Base-by-base conservation (phyloP, 2,329 filamentous ascomycete genomes). In the Fusarium lyarnte region DNA sequence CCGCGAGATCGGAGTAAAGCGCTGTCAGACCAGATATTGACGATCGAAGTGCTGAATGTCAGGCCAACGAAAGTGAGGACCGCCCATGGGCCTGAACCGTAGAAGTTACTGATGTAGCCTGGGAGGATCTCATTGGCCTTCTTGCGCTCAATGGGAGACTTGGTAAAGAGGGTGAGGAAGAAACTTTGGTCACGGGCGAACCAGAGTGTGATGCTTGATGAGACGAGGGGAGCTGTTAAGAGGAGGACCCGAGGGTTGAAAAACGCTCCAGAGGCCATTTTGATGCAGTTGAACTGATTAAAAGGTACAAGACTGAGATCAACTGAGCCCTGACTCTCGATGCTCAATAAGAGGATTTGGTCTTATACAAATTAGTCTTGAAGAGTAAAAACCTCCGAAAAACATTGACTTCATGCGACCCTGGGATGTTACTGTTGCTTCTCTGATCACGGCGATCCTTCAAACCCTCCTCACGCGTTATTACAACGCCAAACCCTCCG, bases 191-290 rank as follows among this genome's bases (percentile, higher is more conserved):
- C 84, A 43, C 79, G 78, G 19, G 85, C 83, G 78, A 81, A 86
- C 72, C 83, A 80, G 55, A 87, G 79, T 1, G 84, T 82, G 72
- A 82, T 81, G 5, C 85, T 85, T 6, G 85, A 84, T n/a, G 84
- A 84, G 70, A 87, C 70, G 29, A 87, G 77, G 1, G 86, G 86
- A 4, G 84, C 79, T 23, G 84, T 73, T 49, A 85, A 82, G 38
- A 87, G 79, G 43, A 77, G 64, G 11, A 80, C 79, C 47, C 81
- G 74, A 16, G 81, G 80, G 70, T 84, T 80, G 73, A 81, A 79
- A 75, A 84, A 81, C 43, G 72, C 66, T 21, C 77, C 76, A 2
- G 82, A 82, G 36, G 83, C 81, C 83, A 84, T 84, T 17, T 41
- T 23, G 17, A 29, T 47, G 10, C 38, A n/a, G 7, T 19, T 38